Evolutionary conservation across 108 stramenopile genomes (phyloP).

Genomic region (Fistulifera solaris): DNA sequence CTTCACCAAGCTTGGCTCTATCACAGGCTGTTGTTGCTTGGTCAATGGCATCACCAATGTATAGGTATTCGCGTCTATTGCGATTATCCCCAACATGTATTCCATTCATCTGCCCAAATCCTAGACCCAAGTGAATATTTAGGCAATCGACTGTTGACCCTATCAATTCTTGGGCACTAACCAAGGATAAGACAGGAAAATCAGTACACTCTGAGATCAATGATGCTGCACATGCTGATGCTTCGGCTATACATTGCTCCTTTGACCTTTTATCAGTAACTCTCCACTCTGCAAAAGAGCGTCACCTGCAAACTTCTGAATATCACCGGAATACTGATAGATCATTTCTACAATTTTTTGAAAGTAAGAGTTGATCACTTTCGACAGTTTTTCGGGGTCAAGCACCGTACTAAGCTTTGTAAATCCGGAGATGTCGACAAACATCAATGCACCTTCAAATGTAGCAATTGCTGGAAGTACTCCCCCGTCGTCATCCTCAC

Average conservation of each 20-base stretch:
- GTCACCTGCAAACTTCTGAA: constrained; percentile 62
- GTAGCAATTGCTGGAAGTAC: constrained; percentile 1
- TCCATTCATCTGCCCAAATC: constrained; percentile 30
- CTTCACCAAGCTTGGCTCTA: constrained; percentile 26
- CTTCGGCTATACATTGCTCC: constrained; percentile 38
- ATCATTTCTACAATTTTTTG: constrained; percentile 54
- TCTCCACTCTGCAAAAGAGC: constrained; percentile 28
- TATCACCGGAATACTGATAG: constrained; percentile 38
- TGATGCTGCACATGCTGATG: constrained; percentile 36
- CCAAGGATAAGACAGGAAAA: constrained; percentile 30
- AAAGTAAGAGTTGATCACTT: constrained; percentile 73
- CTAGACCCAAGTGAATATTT: constrained; percentile 53
- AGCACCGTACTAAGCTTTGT: constrained; percentile 53
- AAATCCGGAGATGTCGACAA: constrained; percentile 47
- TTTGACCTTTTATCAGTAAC: constrained; percentile 8
- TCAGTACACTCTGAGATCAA: constrained; percentile 48
- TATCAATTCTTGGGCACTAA: constrained; percentile 13
- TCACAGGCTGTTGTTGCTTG: constrained; percentile 37
- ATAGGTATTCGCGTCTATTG: constrained; percentile 29
- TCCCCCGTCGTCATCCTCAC: neutral
- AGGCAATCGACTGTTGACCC: constrained; percentile 23
- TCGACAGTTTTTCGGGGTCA: constrained; percentile 40
- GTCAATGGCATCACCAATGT: constrained; percentile 46
- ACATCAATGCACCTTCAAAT: constrained; percentile 16
- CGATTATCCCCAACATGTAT: constrained; percentile 32